Base-by-base conservation (phyloP, 2,329 filamentous ascomycete genomes). In the Ceratocystis harringtonii region DNA sequence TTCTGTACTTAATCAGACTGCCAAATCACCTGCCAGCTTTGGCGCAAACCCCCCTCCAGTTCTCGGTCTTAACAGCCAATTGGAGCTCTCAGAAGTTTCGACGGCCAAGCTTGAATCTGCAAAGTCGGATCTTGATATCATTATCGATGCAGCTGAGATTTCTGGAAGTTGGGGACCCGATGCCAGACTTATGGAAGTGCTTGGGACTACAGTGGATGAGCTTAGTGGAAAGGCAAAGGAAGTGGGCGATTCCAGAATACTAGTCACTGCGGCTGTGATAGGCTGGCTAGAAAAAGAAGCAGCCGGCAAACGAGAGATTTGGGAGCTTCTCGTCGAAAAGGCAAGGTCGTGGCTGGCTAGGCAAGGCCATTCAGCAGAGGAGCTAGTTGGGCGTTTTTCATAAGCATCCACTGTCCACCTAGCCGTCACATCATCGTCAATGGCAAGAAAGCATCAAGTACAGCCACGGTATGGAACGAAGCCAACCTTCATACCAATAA, bases 241-340 rank as follows among this genome's bases (percentile, higher is more conserved):
- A 5, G 48, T 41, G n/a, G 19, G 2, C 3, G 67, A 69, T 22
- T 67, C 66, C 25, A n/a, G 15, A 15, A 57, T 30, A 15, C 43
- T 73, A 19, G 70, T 73, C 2, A 78, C 76, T 5, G 70, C 71
- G 2, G 63, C 81, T 32, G 80, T 78, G 1, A 65, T 85, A 6
- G 75, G 72, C 1, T 81, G 75, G 67, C 71, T 88, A 68, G 77
- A 81, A 70, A 71, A 63, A 50, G 78, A 75, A 65, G 69, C 82
- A 66, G 69, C 44, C 0, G 73, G 68, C 0, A 75, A 81, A 62
- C 74, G 76, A 71, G 84, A 84, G 1, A 77, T 78, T 5, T 89
- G 85, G 85, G 84, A 85, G 68, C 76, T 88, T 76, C 74, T 88
- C 48, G 82, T 80, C 17, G 79, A 80, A 8, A 87, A 87, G 76